Base-by-base conservation (phyloP, 2,329 filamentous ascomycete genomes). In the Diaporthe velutina region DNA sequence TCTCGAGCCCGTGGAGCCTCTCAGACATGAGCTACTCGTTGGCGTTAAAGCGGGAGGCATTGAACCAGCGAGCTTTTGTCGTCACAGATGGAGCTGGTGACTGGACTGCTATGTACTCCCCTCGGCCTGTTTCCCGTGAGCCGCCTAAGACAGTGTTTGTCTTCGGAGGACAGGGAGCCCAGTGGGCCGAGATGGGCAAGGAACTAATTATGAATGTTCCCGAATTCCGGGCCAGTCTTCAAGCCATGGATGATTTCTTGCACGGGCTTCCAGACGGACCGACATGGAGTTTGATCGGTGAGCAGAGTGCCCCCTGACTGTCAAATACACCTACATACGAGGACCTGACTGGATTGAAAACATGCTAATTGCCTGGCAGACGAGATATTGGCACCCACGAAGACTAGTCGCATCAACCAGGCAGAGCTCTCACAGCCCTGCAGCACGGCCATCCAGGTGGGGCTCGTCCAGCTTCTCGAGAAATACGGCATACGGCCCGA, bases 391-490 rank as follows among this genome's bases (percentile, higher is more conserved):
- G 35, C 38, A 10, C 35, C 35, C 30, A 38, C 40, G 3, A 71
- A 77, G n/a, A 72, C 76, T 13, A 78, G 78, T 22, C 73, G 71
- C 4, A 61, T 80, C 19, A 60, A 76, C 52, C 40, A 71, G 22
- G 55, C 58, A 64, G 67, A 60, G n/a, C 15, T 76, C 2, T 70
- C 55, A 17, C 74, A 75, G 61, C 77, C 77, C 1, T 30, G 83
- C 0, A 85, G 83, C 67, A 85, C 84, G 2, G 84, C 83, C 0
- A 48, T 87, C 0, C 85, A 87, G 74, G 77, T 87, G 3, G 79
- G 79, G 7, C 76, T 85, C 0, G 80, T 86, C 0, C 80, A 84
- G 19, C 68, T 85, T 1, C 77, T 86, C 10, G 55, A 25, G 8
- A 50, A n/a, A 0, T 76, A 76, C 0, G 78, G 79, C 3, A 55